Evolutionary conservation across 2,329 filamentous ascomycete species (phyloP).

Genomic region (Penicillium olsonii): DNA sequence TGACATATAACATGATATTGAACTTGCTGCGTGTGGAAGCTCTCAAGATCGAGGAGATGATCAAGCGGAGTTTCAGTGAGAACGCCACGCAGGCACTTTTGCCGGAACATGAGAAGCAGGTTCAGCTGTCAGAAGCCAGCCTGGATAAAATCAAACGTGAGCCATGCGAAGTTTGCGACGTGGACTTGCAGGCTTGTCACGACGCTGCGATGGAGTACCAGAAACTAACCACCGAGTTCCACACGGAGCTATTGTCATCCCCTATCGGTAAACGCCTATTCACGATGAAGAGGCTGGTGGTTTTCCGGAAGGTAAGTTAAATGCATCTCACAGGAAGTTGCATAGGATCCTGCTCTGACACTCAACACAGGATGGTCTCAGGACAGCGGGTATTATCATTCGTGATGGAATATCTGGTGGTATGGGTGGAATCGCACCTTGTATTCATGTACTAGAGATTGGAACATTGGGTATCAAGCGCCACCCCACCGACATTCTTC

Average conservation of each 20-base stretch:
- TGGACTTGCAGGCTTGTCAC: constrained; percentile 77
- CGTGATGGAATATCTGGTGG: constrained; percentile 71
- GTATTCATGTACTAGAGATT: constrained; percentile 77
- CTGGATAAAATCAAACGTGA: constrained; percentile 87
- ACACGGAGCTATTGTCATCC: constrained; percentile 74
- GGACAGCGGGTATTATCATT: constrained; percentile 78
- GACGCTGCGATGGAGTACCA: constrained; percentile 78
- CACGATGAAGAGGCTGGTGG: constrained; percentile 70
- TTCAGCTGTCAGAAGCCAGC: constrained; percentile 88
- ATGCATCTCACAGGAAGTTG: background rate
- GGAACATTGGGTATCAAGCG: constrained; percentile 67
- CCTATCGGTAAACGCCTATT: constrained; percentile 82
- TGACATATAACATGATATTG: constrained; percentile 99
- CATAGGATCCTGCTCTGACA: constrained; percentile 19
- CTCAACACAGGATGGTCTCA: constrained; percentile 66
- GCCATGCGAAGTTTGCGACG: constrained; percentile 77
- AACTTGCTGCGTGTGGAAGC: constrained; percentile 93
- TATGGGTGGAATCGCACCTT: constrained; percentile 64
- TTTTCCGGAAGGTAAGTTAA: constrained; percentile 67
- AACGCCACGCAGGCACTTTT: constrained; percentile 93
- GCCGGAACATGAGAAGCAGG: constrained; percentile 92
- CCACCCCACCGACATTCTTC: constrained; percentile 80
- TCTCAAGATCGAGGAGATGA: constrained; percentile 99
- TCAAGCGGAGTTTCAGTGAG: constrained; percentile 98
- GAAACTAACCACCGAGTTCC: constrained; percentile 76